Evolutionary conservation across 2,329 filamentous ascomycete genomes (phyloP), one percentile per base, ranked within the genome.

Genomic region (Alternaria panax): DNA sequence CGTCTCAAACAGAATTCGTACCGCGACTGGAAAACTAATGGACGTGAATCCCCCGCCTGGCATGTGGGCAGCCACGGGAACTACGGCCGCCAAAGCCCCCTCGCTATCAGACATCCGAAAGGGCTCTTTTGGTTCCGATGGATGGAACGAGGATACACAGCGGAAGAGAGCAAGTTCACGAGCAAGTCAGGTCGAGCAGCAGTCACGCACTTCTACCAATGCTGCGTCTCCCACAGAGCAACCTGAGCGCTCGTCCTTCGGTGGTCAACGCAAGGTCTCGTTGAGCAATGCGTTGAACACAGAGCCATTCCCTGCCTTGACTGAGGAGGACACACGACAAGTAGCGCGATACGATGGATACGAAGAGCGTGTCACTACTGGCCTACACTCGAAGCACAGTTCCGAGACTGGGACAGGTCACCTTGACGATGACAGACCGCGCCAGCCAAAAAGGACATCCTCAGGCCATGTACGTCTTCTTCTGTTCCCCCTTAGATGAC

Each of bases 51-150:
- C 75, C 7, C 79, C 79, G 4, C 73, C 75, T 0, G 79, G 80
- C 40, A 79, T 80, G 74, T 80, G 78, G 80, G 79, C 80, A n/a
- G 81, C 81, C 0, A 80, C 80, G 2, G 80, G 79, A 12, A 71
- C 66, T 7, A 73, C 73, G 6, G 79, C 75, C 14, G 73, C 79
- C 8, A 78, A 74, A 61, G 80, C 80, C 14, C 81, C 80, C 5
- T 79, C 80, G 1, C 55, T 82, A 20, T 65, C 69, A 43, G 80
- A 83, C 43, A 81, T 83, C 30, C 71, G 81, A 42, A 69, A 66
- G 51, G 76, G 76, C 28, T 75, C 73, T 12, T 77, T 77, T 55
- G 70, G 71, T 25, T 66, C 69, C 5, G 64, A 72, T 3, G 77
- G 77, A 1, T 78, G 76, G 75, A 69, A 69, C 34, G 68, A 72